Conservation (phyloP, 176 grass and related monocot species). For the Rhynchospora pubera region DNA sequence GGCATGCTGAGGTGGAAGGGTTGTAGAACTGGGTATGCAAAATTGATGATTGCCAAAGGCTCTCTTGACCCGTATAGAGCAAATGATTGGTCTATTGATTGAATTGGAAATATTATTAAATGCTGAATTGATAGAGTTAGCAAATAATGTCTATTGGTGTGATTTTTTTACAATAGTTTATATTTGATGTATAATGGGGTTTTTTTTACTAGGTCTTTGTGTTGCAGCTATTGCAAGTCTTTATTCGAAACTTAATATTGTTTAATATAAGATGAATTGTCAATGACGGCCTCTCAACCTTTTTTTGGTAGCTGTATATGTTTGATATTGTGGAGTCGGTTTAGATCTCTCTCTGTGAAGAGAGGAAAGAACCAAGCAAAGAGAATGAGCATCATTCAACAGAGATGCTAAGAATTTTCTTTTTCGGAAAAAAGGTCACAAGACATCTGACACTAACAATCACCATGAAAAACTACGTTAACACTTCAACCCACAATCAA, state of each 20-base stretch:
- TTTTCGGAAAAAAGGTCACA: not conserved
- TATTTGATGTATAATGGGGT: not conserved
- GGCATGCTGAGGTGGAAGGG: slow-evolving; percentile 38
- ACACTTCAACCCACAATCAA: not conserved
- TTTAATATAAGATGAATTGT: slow-evolving; percentile 2
- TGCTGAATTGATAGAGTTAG: slow-evolving; percentile 2
- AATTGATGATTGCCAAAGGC: not conserved
- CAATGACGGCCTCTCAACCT: not conserved
- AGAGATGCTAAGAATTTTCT: not conserved
- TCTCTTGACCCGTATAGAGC: slow-evolving; percentile 2
- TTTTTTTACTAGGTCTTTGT: not conserved
- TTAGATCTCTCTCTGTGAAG: not conserved
- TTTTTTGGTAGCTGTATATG: not conserved
- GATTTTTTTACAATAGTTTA: not conserved
- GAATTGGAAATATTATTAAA: not conserved
- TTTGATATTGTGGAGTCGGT: not conserved
- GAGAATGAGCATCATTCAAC: not conserved
- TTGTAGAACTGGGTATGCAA: slow-evolving; percentile 12
- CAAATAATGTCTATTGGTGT: not conserved
- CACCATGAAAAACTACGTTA: not conserved
- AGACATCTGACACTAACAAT: not conserved
- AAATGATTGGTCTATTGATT: slow-evolving; percentile 1
- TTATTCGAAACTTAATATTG: slow-evolving; percentile 3
- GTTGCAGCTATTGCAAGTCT: not conserved
- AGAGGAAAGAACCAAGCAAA: not conserved